Base-by-base conservation (phyloP, 2,329 filamentous ascomycete genomes). In the Coniella lustricola region DNA sequence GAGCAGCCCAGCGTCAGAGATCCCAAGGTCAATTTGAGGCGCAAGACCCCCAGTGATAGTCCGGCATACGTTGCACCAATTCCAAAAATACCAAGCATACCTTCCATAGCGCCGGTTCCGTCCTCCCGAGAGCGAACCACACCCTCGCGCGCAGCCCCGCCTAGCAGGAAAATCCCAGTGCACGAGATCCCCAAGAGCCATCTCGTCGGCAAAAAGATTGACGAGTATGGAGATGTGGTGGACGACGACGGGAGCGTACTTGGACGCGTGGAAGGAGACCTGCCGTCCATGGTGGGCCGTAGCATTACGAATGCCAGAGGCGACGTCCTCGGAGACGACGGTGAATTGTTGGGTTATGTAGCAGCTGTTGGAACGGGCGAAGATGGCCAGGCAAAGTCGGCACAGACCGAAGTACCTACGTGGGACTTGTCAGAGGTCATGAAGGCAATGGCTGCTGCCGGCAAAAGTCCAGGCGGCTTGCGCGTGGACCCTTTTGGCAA, bases 141-240 rank as follows among this genome's bases (percentile, higher is more conserved):
- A 29, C 51, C 44, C 4, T 32, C 48, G 18, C 37, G 21, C 18
- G 13, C 20, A 17, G 18, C 35, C 13, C 17, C 22, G 17, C 13
- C 36, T 10, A 54, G 59, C 37, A 43, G 48, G 40, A 53, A 67
- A 51, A 59, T 68, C 41, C 48, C 55, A 2, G 51, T 65, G 3
- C 57, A 61, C 2, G 46, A 57, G 7, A 55, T 53, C 13, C 46
- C 60, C n/a, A 63, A 60, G 25, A 51, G 55, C 8, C 57, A 58
- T 16, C 67, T 79, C 18, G 66, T 69, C 40, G 75, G 72, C 36
- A 71, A 72, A 53, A 65, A 58, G 34, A 66, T 79, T 20, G 73
- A 79, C 51, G 75, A 78, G 58, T 75, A 75, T 41, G 76, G 75
- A 46, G 77, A 77, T 58, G 67, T 79, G 29, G 59, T 78, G 14